A percentile compares a stretch with the other conserved stretches of the same genome.
These are phyloP conservation scores for Kernera saxatilis DNA, from an alignment of 345 rosid genomes.

Conservation along the genomic window DNA sequence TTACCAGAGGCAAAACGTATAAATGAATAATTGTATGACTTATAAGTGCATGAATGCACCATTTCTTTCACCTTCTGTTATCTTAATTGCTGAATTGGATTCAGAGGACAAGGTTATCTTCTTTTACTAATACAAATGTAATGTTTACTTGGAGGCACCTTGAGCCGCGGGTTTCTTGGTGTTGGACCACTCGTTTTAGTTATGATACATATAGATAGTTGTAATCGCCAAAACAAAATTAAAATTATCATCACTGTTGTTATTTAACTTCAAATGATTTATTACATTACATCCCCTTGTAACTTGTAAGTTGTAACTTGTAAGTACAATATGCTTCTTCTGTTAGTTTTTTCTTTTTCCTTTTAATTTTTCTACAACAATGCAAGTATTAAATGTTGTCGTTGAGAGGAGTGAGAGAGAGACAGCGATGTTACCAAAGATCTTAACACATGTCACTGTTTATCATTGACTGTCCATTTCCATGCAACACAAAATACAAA, in stretches of 20 bases:
- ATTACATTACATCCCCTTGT: neutral
- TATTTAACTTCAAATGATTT: neutral
- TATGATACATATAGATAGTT: neutral
- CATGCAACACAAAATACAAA: constrained; percentile 8
- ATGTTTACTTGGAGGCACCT: neutral
- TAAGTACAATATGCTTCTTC: constrained; percentile 1
- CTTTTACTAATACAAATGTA: neutral
- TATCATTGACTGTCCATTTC: constrained; percentile 10
- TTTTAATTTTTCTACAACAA: neutral
- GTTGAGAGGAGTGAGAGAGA: constrained; percentile 1
- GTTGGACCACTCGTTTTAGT: constrained; percentile 9
- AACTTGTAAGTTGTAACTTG: no score
- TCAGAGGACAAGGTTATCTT: neutral
- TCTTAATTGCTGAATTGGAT: neutral
- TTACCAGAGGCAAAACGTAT: no score
- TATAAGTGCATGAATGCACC: no score
- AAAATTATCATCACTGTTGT: neutral
- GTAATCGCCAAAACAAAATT: neutral
- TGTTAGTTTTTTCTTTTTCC: neutral
- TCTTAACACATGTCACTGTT: constrained; percentile 20
- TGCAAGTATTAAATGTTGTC: constrained; percentile 16
- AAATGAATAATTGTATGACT: no score
- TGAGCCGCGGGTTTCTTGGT: constrained; percentile 10
- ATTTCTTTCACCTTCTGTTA: no score
- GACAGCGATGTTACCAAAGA: constrained; percentile 27